Evolutionary conservation across 2,329 filamentous ascomycete genomes (phyloP).

Genomic region (Phaeoacremonium minimum): DNA sequence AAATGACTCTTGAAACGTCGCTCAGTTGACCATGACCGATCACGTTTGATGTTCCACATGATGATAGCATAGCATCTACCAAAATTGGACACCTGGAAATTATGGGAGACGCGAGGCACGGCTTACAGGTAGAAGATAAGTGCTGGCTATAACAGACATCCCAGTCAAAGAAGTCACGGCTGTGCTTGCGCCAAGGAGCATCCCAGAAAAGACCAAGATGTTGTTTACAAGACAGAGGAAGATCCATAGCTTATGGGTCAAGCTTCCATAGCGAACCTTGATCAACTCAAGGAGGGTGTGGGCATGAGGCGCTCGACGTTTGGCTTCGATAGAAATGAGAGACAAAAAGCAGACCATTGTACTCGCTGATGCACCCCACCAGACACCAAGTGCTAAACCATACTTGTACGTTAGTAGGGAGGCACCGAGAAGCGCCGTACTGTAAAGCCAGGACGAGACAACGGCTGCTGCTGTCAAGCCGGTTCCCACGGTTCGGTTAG

Average conservation of each 20-base stretch:
- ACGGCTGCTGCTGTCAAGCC: constrained; percentile 49
- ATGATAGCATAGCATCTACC: no score
- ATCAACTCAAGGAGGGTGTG: constrained; percentile 51
- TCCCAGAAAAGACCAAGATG: constrained; percentile 47
- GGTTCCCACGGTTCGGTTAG: constrained; percentile 44
- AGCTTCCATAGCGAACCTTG: constrained; percentile 41
- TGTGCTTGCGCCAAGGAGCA: constrained; percentile 41
- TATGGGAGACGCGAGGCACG: no score
- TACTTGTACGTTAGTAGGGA: constrained; percentile 48
- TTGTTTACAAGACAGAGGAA: constrained; percentile 49
- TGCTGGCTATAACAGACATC: constrained; percentile 30
- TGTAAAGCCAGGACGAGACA: constrained; percentile 51
- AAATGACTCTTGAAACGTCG: no score
- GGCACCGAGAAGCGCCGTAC: constrained; percentile 45
- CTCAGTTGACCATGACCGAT: no score
- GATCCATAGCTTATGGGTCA: constrained; percentile 47
- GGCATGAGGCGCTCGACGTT: constrained; percentile 46
- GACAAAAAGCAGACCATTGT: constrained; percentile 54
- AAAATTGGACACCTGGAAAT: no score
- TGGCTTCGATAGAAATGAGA: constrained; percentile 44
- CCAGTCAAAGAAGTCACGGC: constrained; percentile 27
- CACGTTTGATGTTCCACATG: no score
- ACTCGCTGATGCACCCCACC: constrained; percentile 50
- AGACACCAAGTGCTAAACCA: constrained; percentile 51
- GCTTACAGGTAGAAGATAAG: constrained; percentile 41